Percentiles rank a stretch among this genome's conserved stretches.
phyloP scores from a whole-genome alignment of 768 basidiomycete genomes.

The Postia placenta region DNA sequence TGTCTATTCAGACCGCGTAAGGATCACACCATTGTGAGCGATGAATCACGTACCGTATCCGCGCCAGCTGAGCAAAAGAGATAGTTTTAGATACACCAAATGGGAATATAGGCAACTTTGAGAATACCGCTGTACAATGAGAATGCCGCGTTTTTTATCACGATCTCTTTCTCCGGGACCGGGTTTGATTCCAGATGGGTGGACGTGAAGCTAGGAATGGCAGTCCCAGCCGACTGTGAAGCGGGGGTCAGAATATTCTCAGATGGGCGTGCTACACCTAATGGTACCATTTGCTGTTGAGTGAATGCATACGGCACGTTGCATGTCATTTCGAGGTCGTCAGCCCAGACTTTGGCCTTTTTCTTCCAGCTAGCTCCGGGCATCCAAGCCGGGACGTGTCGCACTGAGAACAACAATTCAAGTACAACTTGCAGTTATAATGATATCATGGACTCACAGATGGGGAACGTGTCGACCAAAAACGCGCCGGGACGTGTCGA shows the following conservation, averaged over 20 bases:
- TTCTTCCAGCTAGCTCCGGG: constrained; percentile 33
- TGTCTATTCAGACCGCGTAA: constrained; percentile 21
- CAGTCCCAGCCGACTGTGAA: constrained; percentile 15
- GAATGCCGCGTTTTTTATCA: constrained; percentile 11
- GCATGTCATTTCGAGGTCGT: constrained; percentile 11
- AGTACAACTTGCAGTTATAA: neutral
- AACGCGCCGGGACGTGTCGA: constrained; percentile 27
- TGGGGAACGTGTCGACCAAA: constrained; percentile 26
- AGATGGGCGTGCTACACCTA: no score
- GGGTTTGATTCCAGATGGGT: constrained; percentile 9
- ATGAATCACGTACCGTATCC: constrained; percentile 16
- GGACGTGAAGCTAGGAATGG: constrained; percentile 15
- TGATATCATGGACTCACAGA: constrained; percentile 16
- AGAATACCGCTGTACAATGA: constrained; percentile 13
- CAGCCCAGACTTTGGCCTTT: constrained; percentile 23
- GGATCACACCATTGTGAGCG: neutral
- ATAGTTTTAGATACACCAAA: neutral
- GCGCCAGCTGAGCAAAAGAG: constrained; percentile 9
- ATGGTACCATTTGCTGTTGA: constrained; percentile 28
- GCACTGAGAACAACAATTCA: constrained; percentile 19
- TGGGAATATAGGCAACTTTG: neutral
- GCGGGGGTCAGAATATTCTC: no score
- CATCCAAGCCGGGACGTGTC: constrained; percentile 32
- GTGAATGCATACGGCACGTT: constrained; percentile 26
- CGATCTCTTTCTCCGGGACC: constrained; percentile 5